These are phyloP conservation scores for Dichomitus squalens DNA, from an alignment of 1,284 basidiomycete genomes.

Conservation along the genomic window DNA sequence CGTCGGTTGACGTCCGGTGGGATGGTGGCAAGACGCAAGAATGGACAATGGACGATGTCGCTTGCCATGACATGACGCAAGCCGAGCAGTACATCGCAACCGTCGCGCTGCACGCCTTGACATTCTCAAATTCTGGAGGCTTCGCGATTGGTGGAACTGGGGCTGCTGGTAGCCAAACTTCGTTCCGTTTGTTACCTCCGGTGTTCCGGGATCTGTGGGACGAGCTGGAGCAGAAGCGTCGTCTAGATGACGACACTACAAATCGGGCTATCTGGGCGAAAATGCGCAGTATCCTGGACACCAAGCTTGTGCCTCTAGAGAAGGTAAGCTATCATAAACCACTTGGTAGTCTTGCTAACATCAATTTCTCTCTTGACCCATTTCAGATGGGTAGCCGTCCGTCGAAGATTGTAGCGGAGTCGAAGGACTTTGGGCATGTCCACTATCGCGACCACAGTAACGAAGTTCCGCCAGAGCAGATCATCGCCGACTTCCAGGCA, in stretches of 20 bases:
- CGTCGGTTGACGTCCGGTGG: conserved; percentile 76
- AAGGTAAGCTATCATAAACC: conserved; percentile 42
- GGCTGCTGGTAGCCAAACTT: conserved; percentile 51
- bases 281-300: conserved; percentile 62
- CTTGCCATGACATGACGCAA: conserved; percentile 77
- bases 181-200: conserved; percentile 77
- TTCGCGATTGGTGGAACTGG: conserved; percentile 54
- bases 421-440: conserved; percentile 16
- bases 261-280: conserved; percentile 77
- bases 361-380: not conserved
- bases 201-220: conserved; percentile 93
- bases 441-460: conserved; percentile 17
- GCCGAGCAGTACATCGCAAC: conserved; percentile 93
- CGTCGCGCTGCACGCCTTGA: conserved; percentile 80
- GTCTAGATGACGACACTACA: conserved; percentile 59
- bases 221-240: conserved; percentile 76
- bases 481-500: conserved; percentile 61
- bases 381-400: conserved; percentile 34
- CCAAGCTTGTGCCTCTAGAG: conserved; percentile 47
- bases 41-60: conserved; percentile 86
- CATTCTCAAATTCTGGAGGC: conserved; percentile 61
- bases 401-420: conserved; percentile 31
- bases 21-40: conserved; percentile 60
- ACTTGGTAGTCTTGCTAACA: not conserved
- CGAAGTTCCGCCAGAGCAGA: conserved; percentile 45